Evolutionary conservation across 257 asterid species (phyloP), one percentile per base, ranked within the genome.

Genomic region (Rehmannia glutinosa): DNA sequence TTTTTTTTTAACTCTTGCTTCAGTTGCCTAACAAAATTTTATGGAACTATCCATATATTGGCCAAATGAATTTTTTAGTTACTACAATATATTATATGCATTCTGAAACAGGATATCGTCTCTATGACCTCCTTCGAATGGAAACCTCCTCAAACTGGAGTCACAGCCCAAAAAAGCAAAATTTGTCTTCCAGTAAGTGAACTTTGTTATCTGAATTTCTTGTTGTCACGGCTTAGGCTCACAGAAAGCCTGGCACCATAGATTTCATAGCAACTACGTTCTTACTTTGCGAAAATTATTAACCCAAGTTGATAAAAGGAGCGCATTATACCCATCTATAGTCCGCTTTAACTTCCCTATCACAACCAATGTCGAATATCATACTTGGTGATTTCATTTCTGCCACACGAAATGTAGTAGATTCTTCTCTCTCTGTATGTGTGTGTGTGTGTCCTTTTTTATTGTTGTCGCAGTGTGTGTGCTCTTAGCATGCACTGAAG

Each of bases 121-220:
- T 87, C 41, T 68, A 55, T 54, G 95, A 89, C 39, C 92, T 89
- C 62, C 73, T 87, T 49, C 68, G 64, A 41, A 59, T 80, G 89
- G 95, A 89, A 55, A 59, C 79, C 49, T 71, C 84, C 58, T 58
- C 86, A 71, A 52, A 65, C 62, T 79, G 86, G 84, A 61, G 39
- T 20, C 61, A 70, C 19, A 51, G 60, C 62, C 63, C 72, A 5
- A 77, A 47, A 61, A 78, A 71, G 25, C 62, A 50, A 7, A 59
- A 79, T 58, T 47, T 75, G 58, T 73, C 75, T 42, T 53, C 78
- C 28, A 68, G 96, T 84, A 67, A 84, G 90, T 72, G 23, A 20
- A 42, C 12, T 56, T 36, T 57, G 7, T 25, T 49, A 42, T 51
- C 43, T 32, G 1, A 17, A 21, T 66, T 53, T 57, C 38, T 45